Percentiles rank a stretch among this genome's conserved stretches.
Evolutionary conservation across 169 alveolate genomes (phyloP).

Genomic region (Amoebophrya sp.): DNA sequence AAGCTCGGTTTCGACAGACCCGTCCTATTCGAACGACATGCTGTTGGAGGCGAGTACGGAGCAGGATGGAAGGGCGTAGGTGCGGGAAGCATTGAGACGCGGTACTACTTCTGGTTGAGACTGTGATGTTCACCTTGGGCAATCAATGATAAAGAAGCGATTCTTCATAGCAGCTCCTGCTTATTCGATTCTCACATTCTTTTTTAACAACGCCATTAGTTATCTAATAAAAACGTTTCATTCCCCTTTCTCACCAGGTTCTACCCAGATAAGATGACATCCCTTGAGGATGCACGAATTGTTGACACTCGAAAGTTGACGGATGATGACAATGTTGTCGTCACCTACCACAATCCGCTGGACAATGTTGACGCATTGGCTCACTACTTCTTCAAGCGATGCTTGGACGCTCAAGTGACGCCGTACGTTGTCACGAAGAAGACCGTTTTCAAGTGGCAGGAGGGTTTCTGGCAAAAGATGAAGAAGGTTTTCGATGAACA

Average conservation of each 20-base stretch:
- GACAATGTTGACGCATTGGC: slow-evolving; percentile 36
- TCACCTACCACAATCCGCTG: neutral
- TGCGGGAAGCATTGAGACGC: neutral
- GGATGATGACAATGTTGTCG: slow-evolving; percentile 12
- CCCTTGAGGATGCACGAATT: neutral
- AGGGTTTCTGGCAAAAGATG: slow-evolving; percentile 50
- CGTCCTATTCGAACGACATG: slow-evolving; percentile 48
- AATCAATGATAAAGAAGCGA: no score
- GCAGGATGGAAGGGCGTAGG: slow-evolving; percentile 41
- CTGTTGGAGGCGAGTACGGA: slow-evolving; percentile 51
- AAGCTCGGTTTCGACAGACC: slow-evolving; percentile 48
- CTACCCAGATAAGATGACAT: neutral
- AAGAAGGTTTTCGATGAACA: slow-evolving; percentile 42
- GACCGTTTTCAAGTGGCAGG: slow-evolving; percentile 50
- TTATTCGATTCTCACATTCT: no score
- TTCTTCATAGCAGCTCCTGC: no score
- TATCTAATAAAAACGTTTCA: no score
- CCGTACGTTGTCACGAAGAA: slow-evolving; percentile 47
- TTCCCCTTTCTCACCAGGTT: neutral
- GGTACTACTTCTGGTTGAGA: no score
- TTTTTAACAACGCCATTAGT: no score
- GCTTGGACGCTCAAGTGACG: slow-evolving; percentile 41
- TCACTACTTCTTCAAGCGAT: slow-evolving; percentile 40
- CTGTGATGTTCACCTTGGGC: no score
- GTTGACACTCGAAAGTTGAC: neutral